Conservation (phyloP, 2,329 filamentous ascomycete species). For the Cladosporium sp. region DNA sequence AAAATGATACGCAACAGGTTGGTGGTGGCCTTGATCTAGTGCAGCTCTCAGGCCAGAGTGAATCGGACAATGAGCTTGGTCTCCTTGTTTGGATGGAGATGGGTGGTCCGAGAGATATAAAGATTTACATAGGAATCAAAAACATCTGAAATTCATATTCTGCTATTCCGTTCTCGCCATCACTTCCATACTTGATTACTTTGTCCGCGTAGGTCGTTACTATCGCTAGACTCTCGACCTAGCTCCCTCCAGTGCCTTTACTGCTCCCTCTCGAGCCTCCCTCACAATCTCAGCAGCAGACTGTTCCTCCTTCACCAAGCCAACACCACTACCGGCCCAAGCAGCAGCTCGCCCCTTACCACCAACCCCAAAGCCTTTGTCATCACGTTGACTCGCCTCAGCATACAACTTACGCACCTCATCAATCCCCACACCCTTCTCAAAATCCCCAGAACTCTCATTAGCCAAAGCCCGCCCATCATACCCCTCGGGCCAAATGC, state of each 20-base stretch:
- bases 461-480: slow-evolving; percentile 56
- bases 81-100: background rate
- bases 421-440: slow-evolving; percentile 18
- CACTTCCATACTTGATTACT: no score
- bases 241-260: slow-evolving; percentile 1
- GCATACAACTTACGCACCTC: slow-evolving; percentile 35
- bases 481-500: slow-evolving; percentile 54
- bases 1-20: background rate
- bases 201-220: no score
- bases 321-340: slow-evolving; percentile 59
- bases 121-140: slow-evolving; percentile 5
- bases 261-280: slow-evolving; percentile 30
- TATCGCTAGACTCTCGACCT: background rate
- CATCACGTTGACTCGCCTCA: slow-evolving; percentile 46
- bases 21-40: slow-evolving; percentile 27
- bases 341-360: slow-evolving; percentile 51
- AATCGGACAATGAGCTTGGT: slow-evolving; percentile 3
- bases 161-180: no score
- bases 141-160: slow-evolving; percentile 2
- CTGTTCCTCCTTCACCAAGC: slow-evolving; percentile 49
- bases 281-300: slow-evolving; percentile 51
- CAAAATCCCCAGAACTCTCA: slow-evolving; percentile 39
- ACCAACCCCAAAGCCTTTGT: slow-evolving; percentile 47
- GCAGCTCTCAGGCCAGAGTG: slow-evolving; percentile 27
- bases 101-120: background rate